phyloP scores from a whole-genome alignment of 768 basidiomycete species.

The Gymnopilus junonius region DNA sequence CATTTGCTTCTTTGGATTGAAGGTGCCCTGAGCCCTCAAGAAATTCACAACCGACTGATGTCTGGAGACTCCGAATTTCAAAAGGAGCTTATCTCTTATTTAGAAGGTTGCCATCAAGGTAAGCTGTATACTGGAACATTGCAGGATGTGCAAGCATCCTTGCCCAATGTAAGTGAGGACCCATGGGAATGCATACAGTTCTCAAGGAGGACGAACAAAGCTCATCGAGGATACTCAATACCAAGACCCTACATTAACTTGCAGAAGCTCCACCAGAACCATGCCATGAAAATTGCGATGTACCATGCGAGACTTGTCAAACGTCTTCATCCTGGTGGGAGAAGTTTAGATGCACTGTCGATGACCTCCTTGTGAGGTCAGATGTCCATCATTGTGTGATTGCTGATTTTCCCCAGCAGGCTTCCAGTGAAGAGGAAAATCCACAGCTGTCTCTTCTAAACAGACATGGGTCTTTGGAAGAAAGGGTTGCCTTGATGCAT shows the following conservation, averaged over 20 bases:
- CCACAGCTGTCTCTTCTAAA: background rate
- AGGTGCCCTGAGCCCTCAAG: conserved; percentile 31
- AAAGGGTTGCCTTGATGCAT: conserved; percentile 13
- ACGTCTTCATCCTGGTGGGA: conserved; percentile 19
- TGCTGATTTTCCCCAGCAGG: background rate
- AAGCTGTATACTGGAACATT: conserved; percentile 30
- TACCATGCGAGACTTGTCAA: conserved; percentile 20
- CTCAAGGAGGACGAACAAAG: background rate
- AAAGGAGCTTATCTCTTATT: conserved; percentile 26
- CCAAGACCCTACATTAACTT: background rate
- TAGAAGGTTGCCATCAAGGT: conserved; percentile 34
- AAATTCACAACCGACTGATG: conserved; percentile 33
- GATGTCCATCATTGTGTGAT: conserved; percentile 33
- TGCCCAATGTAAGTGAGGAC: background rate
- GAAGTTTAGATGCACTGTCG: conserved; percentile 23
- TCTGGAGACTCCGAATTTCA: conserved; percentile 27
- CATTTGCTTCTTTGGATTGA: conserved; percentile 41
- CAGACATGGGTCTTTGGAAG: background rate
- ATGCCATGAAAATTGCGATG: background rate
- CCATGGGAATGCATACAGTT: background rate
- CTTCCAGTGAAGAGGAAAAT: background rate
- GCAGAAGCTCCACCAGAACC: background rate
- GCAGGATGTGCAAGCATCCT: background rate
- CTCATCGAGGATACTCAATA: background rate
- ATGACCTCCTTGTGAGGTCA: conserved; percentile 31